phyloP scores from a whole-genome alignment of 306 rosid species.

The Lathyrus sativus region DNA sequence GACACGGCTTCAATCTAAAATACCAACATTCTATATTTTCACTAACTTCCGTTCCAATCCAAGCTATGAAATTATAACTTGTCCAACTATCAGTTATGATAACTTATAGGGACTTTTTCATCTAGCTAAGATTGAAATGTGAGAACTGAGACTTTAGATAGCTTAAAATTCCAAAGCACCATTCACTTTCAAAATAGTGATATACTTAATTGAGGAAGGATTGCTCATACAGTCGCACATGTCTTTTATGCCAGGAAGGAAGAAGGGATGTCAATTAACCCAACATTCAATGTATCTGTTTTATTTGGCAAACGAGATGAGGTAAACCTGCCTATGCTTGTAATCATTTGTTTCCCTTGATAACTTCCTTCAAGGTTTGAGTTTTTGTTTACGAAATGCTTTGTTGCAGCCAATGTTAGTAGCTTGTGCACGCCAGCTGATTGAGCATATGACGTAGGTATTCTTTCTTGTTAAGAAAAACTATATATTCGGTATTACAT shows the following conservation, averaged over 20 bases:
- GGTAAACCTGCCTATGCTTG: slow-evolving; percentile 48
- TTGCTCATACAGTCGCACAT: slow-evolving; percentile 28
- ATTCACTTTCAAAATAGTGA: slow-evolving; percentile 26
- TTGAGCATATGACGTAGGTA: slow-evolving; percentile 74
- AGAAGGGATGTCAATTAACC: slow-evolving; percentile 74
- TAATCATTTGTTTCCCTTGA: slow-evolving; percentile 27
- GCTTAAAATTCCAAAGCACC: slow-evolving; percentile 19
- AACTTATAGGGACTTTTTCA: background rate
- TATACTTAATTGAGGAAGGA: slow-evolving; percentile 2
- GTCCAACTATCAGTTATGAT: background rate
- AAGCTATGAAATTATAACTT: slow-evolving; percentile 17
- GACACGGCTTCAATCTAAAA: too few species aligned
- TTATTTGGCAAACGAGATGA: slow-evolving; percentile 94
- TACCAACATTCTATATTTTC: background rate
- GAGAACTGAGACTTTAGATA: slow-evolving; percentile 25
- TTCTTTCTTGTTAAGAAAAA: slow-evolving; percentile 12
- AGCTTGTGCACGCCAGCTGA: slow-evolving; percentile 86
- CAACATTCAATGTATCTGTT: slow-evolving; percentile 82
- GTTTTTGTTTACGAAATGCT: slow-evolving; percentile 24
- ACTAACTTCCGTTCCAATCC: background rate
- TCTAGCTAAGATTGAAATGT: slow-evolving; percentile 2
- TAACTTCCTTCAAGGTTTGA: slow-evolving; percentile 23
- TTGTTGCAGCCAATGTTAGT: slow-evolving; percentile 77
- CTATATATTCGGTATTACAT: slow-evolving; percentile 9
- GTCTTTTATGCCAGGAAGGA: slow-evolving; percentile 61